Conservation (phyloP, 2,329 filamentous ascomycete genomes). For the Talaromyces piceae region DNA sequence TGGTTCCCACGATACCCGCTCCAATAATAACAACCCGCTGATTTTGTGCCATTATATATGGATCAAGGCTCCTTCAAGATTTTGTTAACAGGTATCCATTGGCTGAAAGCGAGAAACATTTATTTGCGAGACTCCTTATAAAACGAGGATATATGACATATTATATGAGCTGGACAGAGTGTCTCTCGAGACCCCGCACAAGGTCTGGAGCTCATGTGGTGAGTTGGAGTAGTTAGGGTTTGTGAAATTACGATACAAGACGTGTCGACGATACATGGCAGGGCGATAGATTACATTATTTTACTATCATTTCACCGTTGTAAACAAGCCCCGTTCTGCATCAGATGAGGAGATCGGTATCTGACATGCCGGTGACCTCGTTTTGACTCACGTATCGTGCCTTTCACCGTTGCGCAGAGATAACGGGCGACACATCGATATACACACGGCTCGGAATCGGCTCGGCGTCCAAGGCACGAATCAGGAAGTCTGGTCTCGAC, state of each 20-base stretch:
- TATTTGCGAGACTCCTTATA: background rate
- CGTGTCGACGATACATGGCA: background rate
- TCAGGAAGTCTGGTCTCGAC: background rate
- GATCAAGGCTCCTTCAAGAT: background rate
- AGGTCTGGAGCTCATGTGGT: background rate
- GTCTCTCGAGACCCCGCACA: background rate
- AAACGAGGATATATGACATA: background rate
- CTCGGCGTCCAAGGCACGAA: background rate
- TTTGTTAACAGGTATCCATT: background rate
- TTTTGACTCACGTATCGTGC: background rate
- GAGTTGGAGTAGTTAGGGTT: background rate
- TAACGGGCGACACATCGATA: background rate
- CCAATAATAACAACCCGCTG: conserved; percentile 53
- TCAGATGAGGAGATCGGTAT: background rate
- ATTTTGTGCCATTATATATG: conserved; percentile 25
- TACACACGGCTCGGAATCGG: background rate
- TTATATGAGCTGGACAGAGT: background rate
- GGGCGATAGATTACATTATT: too few relatives aligned
- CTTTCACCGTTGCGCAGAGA: background rate
- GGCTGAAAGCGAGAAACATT: background rate
- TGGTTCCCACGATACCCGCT: conserved; percentile 57
- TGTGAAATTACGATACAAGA: background rate
- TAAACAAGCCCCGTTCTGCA: too few relatives aligned
- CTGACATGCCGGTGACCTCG: background rate
- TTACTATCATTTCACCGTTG: too few relatives aligned